A percentile compares a stretch with the other conserved stretches of the same genome.
Conservation (phyloP, 2,329 filamentous ascomycete genomes). For the Exophiala sideris region DNA sequence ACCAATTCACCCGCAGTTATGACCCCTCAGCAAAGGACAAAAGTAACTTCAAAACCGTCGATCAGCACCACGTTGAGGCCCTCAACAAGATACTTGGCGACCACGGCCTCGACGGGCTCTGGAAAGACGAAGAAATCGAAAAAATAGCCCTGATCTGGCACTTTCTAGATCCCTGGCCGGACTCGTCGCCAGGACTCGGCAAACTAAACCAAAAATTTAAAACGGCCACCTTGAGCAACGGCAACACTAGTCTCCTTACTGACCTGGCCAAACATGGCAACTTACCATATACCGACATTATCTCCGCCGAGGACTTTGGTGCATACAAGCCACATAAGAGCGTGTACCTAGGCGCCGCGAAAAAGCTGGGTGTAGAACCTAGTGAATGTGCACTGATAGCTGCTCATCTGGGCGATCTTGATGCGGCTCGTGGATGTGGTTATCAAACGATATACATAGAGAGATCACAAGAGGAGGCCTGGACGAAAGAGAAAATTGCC, state of each 20-base stretch:
- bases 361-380: conserved; percentile 55
- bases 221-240: conserved; percentile 71
- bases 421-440: conserved; percentile 62
- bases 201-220: conserved; percentile 55
- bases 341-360: conserved; percentile 65
- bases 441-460: conserved; percentile 73
- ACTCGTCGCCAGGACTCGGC: conserved; percentile 55
- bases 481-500: conserved; percentile 49
- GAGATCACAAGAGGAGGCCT: conserved; percentile 63
- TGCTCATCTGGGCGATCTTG: conserved; percentile 67
- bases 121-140: conserved; percentile 60
- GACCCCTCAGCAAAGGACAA: conserved; percentile 31
- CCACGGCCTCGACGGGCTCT: conserved; percentile 59
- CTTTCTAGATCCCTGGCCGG: conserved; percentile 65
- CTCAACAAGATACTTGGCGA: conserved; percentile 57
- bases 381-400: conserved; percentile 72
- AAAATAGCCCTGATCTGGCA: conserved; percentile 70
- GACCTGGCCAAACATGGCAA: conserved; percentile 60
- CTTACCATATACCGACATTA: conserved; percentile 60
- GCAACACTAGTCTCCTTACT: conserved; percentile 62
- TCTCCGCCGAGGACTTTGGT: conserved; percentile 67
- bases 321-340: conserved; percentile 69
- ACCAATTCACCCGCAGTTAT: conserved; percentile 53
- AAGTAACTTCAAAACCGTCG: conserved; percentile 63
- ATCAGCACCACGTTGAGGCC: conserved; percentile 66